Evolutionary conservation across 495 filamentous ascomycete species (phyloP).

Genomic region (Neurospora terricola): DNA sequence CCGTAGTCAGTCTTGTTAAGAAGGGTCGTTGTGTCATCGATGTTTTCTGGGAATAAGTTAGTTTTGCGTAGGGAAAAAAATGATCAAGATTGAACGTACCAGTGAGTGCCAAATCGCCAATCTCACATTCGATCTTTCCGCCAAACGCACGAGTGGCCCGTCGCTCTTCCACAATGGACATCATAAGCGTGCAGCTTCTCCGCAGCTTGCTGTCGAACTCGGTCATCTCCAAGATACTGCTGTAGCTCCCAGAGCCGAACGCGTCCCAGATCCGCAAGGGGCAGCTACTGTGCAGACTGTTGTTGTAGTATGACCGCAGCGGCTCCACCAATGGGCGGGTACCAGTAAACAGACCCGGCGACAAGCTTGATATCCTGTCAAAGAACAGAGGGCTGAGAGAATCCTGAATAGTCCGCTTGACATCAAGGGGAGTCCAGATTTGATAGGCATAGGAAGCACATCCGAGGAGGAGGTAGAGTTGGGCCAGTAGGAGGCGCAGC

Average conservation of each 20-base stretch:
- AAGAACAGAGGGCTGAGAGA: constrained; percentile 36
- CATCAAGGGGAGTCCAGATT: constrained; percentile 32
- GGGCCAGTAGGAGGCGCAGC: constrained; percentile 33
- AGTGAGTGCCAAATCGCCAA: constrained; percentile 26
- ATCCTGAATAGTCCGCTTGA: constrained; percentile 43
- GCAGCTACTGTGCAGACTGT: constrained; percentile 22
- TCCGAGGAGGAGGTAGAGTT: constrained; percentile 37
- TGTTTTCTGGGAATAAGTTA: constrained; percentile 19
- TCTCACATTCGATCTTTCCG: constrained; percentile 24
- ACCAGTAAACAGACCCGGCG: constrained; percentile 34
- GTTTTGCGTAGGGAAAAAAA: not conserved
- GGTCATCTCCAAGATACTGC: constrained; percentile 30
- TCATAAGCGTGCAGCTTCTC: constrained; percentile 31
- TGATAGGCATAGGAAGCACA: constrained; percentile 30
- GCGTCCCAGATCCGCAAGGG: constrained; percentile 34
- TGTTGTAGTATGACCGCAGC: constrained; percentile 27
- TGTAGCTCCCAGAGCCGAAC: constrained; percentile 36
- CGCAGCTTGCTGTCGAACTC: constrained; percentile 26
- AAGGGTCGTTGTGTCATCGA: constrained; percentile 17
- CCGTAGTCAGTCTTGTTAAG: constrained; percentile 35
- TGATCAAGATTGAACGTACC: constrained; percentile 22
- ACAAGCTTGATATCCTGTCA: constrained; percentile 41
- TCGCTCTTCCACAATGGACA: constrained; percentile 36
- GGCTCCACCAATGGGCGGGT: constrained; percentile 22
- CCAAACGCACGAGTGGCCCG: constrained; percentile 28